phyloP scores from a whole-genome alignment of 176 grass and related monocot genomes.

The Phoenix roebelenii region DNA sequence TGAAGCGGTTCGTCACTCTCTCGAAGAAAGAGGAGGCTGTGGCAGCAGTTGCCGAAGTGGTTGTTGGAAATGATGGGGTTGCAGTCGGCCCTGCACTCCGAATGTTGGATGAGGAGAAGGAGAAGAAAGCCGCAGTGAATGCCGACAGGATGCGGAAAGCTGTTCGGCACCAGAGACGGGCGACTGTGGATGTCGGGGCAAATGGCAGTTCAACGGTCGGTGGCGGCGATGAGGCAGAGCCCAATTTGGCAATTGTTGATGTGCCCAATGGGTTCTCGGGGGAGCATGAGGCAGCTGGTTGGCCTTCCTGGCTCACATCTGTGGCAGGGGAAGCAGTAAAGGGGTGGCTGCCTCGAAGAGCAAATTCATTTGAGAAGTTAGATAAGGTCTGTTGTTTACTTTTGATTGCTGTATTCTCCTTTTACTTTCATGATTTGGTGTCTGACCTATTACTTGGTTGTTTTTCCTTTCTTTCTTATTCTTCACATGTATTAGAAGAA shows the following conservation, averaged over 20 bases:
- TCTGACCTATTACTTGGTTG: no score
- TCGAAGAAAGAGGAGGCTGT: slow-evolving; percentile 37
- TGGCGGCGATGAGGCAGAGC: background rate
- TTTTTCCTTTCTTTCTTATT: no score
- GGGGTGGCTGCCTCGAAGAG: slow-evolving; percentile 51
- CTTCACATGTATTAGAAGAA: no score
- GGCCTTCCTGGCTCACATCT: slow-evolving; percentile 55
- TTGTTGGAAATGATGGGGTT: slow-evolving; percentile 10
- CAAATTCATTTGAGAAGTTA: slow-evolving; percentile 51
- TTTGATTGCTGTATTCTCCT: background rate
- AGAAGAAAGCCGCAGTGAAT: slow-evolving; percentile 19
- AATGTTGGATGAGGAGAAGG: background rate
- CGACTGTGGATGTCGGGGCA: slow-evolving; percentile 13
- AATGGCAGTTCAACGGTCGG: background rate
- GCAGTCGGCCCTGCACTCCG: background rate
- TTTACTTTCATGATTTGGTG: no score
- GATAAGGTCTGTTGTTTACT: slow-evolving; percentile 30
- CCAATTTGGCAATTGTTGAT: slow-evolving; percentile 7
- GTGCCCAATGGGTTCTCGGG: slow-evolving; percentile 25
- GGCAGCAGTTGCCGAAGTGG: background rate
- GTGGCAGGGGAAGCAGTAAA: slow-evolving; percentile 48
- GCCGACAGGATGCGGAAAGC: slow-evolving; percentile 14
- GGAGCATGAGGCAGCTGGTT: slow-evolving; percentile 50
- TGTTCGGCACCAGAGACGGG: slow-evolving; percentile 30
- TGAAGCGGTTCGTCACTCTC: slow-evolving; percentile 46